A percentile compares a stretch with the other conserved stretches of the same genome.
Evolutionary conservation across 2,329 filamentous ascomycete genomes (phyloP).

Genomic region (Trichoderma gracile): DNA sequence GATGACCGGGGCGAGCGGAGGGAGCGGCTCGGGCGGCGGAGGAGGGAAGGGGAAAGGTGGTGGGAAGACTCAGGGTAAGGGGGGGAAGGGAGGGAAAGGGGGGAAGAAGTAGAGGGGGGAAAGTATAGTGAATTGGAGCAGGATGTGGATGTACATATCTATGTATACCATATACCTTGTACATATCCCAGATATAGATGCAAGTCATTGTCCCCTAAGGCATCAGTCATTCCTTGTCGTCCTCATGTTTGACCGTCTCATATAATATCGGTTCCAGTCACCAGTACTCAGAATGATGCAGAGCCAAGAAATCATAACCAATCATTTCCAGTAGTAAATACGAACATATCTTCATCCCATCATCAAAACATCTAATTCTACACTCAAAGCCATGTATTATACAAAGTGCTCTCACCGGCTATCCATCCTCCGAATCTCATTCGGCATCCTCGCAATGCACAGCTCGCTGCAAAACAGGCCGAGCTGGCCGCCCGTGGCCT

Average conservation of each 20-base stretch:
- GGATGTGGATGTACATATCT: neutral
- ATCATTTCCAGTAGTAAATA: too few relatives aligned
- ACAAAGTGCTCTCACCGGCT: slow-evolving; percentile 23
- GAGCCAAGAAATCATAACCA: too few relatives aligned
- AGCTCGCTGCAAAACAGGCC: slow-evolving; percentile 73
- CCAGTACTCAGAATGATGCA: too few relatives aligned
- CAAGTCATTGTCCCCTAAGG: too few relatives aligned
- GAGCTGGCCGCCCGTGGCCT: slow-evolving; percentile 75
- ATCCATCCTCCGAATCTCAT: slow-evolving; percentile 56
- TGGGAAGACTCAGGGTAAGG: slow-evolving; percentile 36
- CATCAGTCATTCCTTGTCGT: too few relatives aligned
- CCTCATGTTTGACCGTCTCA: too few relatives aligned
- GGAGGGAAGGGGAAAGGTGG: slow-evolving; percentile 28
- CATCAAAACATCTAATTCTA: too few relatives aligned
- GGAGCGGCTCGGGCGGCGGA: slow-evolving; percentile 45
- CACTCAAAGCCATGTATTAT: too few relatives aligned
- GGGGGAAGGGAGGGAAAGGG: slow-evolving; percentile 44
- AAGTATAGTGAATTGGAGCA: neutral
- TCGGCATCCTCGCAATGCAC: slow-evolving; percentile 61
- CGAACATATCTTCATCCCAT: too few relatives aligned
- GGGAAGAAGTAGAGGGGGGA: slow-evolving; percentile 43
- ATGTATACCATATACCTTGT: neutral
- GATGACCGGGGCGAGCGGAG: slow-evolving; percentile 64
- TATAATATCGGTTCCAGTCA: too few relatives aligned
- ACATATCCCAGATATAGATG: neutral